Evolutionary conservation across 352 stramenopile species (phyloP).

Genomic region (Phytophthora sojae): DNA sequence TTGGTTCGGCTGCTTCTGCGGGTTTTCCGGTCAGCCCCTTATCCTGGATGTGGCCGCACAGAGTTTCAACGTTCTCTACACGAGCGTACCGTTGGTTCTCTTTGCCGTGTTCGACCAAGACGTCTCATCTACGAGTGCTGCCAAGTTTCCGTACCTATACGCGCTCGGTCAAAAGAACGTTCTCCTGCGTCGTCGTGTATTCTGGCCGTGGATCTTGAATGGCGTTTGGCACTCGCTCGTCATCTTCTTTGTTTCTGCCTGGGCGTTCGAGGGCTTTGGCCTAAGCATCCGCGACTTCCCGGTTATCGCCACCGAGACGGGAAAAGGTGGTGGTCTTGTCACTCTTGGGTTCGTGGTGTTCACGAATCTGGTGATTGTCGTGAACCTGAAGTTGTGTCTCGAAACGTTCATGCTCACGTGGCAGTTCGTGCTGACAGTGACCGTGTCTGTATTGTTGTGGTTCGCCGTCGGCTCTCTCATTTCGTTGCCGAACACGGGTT

Average conservation of each 20-base stretch:
- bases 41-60: conserved; percentile 83
- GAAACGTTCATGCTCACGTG: conserved; percentile 81
- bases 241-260: conserved; percentile 85
- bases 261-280: conserved; percentile 62
- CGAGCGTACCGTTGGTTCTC: conserved; percentile 74
- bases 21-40: conserved; percentile 81
- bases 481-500: conserved; percentile 51
- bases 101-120: conserved; percentile 87
- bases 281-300: conserved; percentile 31
- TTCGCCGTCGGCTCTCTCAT: conserved; percentile 73
- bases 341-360: conserved; percentile 85
- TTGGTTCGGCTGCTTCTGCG: conserved; percentile 84
- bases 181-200: conserved; percentile 63
- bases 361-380: conserved; percentile 78
- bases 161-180: conserved; percentile 74
- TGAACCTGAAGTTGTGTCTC: conserved; percentile 81
- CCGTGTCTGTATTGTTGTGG: conserved; percentile 67
- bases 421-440: conserved; percentile 70
- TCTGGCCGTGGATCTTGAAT: conserved; percentile 87
- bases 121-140: conserved; percentile 68
- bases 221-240: conserved; percentile 85
- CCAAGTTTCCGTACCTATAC: conserved; percentile 75
- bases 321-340: conserved; percentile 62
- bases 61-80: conserved; percentile 89
- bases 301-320: conserved; percentile 46